These are phyloP conservation scores for Spathaspora hagerdaliae DNA, from an alignment of 805 yeast species.

Conservation along the genomic window DNA sequence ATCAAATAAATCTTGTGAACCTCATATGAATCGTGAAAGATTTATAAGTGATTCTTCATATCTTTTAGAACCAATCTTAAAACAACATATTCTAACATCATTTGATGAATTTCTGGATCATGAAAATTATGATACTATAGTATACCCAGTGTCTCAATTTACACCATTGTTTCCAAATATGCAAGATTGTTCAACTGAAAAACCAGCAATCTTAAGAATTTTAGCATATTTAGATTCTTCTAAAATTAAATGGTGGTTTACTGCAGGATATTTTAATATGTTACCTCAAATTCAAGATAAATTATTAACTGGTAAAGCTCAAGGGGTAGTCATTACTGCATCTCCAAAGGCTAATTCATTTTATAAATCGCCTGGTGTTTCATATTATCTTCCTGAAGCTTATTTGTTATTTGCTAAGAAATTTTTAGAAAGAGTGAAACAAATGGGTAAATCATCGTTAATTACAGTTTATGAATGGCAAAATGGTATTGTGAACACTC, in stretches of 20 bases:
- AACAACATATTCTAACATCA: constrained; percentile 32
- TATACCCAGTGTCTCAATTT: constrained; percentile 89
- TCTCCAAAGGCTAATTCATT: constrained; percentile 94
- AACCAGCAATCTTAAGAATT: constrained; percentile 59
- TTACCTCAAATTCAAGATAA: constrained; percentile 63
- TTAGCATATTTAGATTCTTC: constrained; percentile 55
- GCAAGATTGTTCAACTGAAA: constrained; percentile 69
- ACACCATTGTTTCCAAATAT: constrained; percentile 71
- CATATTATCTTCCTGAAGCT: constrained; percentile 80
- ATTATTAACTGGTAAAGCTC: constrained; percentile 54
- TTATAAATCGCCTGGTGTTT: constrained; percentile 77
- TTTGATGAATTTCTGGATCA: constrained; percentile 32
- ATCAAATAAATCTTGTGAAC: constrained; percentile 63
- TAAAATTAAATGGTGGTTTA: constrained; percentile 71
- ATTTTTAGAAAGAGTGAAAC: constrained; percentile 54
- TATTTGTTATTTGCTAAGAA: constrained; percentile 70
- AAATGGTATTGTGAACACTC: constrained; percentile 75
- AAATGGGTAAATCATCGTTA: constrained; percentile 34
- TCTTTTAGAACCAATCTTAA: constrained; percentile 56
- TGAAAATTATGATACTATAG: constrained; percentile 51
- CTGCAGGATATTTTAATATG: constrained; percentile 97
- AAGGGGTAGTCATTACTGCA: constrained; percentile 80
- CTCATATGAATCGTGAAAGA: constrained; percentile 47
- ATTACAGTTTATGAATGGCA: constrained; percentile 80
- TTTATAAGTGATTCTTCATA: constrained; percentile 56